Evolutionary conservation across 2,329 filamentous ascomycete species (phyloP).

Genomic region (Ophiobolus disseminans): DNA sequence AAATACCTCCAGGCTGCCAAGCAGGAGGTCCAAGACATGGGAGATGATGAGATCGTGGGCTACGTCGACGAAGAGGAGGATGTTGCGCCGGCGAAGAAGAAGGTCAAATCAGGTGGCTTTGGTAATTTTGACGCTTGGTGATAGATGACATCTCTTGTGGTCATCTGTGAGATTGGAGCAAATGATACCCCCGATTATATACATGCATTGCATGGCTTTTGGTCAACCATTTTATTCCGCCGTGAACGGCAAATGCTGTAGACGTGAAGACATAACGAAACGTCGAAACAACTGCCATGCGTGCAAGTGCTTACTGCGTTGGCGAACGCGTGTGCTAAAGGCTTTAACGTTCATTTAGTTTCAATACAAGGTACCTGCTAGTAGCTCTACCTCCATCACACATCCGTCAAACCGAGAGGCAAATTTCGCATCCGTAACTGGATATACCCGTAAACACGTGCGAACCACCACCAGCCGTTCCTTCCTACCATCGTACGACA

Average conservation of each 20-base stretch:
- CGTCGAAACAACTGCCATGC: slow-evolving; percentile 15
- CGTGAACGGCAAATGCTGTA: too few relatives aligned
- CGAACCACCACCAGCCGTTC: slow-evolving; percentile 6
- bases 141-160: not conserved
- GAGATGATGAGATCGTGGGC: slow-evolving; percentile 67
- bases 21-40: slow-evolving; percentile 40
- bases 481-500: not conserved
- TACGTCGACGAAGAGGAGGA: slow-evolving; percentile 70
- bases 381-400: slow-evolving; percentile 1
- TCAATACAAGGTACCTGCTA: slow-evolving; percentile 11
- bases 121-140: slow-evolving; percentile 95
- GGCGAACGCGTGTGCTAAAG: not conserved
- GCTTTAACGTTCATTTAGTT: too few relatives aligned
- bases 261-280: slow-evolving; percentile 10
- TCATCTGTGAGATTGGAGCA: not conserved
- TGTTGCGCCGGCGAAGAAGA: slow-evolving; percentile 75
- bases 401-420: slow-evolving; percentile 2
- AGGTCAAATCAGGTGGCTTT: slow-evolving; percentile 78
- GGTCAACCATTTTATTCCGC: too few relatives aligned
- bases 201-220: too few relatives aligned
- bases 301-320: slow-evolving; percentile 4
- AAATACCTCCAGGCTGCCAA: slow-evolving; percentile 79
- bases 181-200: slow-evolving; percentile 30
- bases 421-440: slow-evolving; percentile 5
- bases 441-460: too few relatives aligned